Base-by-base conservation (phyloP, 257 asterid species). In the Apocynum venetum region DNA sequence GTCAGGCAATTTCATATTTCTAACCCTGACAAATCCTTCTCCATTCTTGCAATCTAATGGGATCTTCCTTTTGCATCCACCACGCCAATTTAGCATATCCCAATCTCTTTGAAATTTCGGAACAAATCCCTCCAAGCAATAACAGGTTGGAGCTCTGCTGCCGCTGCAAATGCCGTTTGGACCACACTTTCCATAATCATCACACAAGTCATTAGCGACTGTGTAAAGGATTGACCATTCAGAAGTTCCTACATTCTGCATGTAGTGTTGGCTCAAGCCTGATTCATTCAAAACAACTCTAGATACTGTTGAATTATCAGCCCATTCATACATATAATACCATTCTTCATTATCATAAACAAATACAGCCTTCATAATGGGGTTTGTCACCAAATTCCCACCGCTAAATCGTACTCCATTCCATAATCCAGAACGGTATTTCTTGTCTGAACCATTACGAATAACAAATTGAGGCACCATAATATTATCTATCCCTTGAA, bases 1-100 rank as follows among this genome's bases (percentile, higher is more conserved):
- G 48, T 83, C 86, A 36, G 86, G 86, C 56, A 79, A 43, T 65
- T 83, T 83, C 38, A 83, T 51, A 44, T 73, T 77, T 8, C 76
- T 38, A 25, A 61, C 15, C 53, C 55, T 72, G 19, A 68, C 5
- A 53, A 79, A 83, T 13, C 63, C 72, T 4, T 83, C 83, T 35
- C 73, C 73, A 1, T 49, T 35, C 43, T 59, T 43, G 66, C 86
- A 83, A 2, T 8, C 55, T 68, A 71, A 51, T 7, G 68, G 72
- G 15, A 14, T 51, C 35, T 48, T 76, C 77, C 86, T 72, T 1
- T 9, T 76, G 52, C 83, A 83, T 55, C 83, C 83, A 8, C 81
- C 44, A 2, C 77, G 36, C 86, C 86, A 83, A 5, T 76, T 73
- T 0, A 63, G 10, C 13, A 8, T 61, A 19, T 72, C 74, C 81